Evolutionary conservation across 345 rosid species (phyloP), one percentile per base, ranked within the genome.

Genomic region (Euphorbia peplus): DNA sequence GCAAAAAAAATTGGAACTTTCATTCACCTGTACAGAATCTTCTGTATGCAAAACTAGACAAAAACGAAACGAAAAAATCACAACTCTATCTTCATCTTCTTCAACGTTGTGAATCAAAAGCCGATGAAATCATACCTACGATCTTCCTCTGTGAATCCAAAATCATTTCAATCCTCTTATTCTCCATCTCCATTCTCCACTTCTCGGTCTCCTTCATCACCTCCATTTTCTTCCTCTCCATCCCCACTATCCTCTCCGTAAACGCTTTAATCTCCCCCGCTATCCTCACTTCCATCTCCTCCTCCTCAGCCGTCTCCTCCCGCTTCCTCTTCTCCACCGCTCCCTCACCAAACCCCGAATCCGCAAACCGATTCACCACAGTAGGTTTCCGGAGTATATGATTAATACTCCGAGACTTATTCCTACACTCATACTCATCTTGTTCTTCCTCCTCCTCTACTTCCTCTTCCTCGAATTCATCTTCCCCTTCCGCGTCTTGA

Each of bases 141-240:
- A 89, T 76, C 78, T 80, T 90, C 81, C 72, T 32, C 73, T 89
- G 87, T 7, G 89, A 82, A 32, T 66, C 81, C 48, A 85, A 29
- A 46, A 88, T 88, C 89, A 89, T 79, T 60, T 73, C 75, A 32
- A 80, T 69, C 22, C 89, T 68, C 82, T 76, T 73, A 22, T 75
- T 80, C 88, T 93, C 96, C 97, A 88, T 83, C 47, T 90, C 90
- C 59, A 80, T 74, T 70, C 89, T 85, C 39, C 73, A 67, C 76
- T 76, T 79, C 76, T 84, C 87, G 0, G 80, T 78, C 80, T 89
- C 91, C 74, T 67, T 83, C 18, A 83, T 77, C 81, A 87, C 76
- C 69, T 90, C 88, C 79, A 89, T 83, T 85, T 84, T 86, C 82
- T 67, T 86, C 78, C 75, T 89, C 84, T 90, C 91, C 83, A 86